phyloP scores from a whole-genome alignment of 2,329 filamentous ascomycete genomes.

The Claviceps cyperi region DNA sequence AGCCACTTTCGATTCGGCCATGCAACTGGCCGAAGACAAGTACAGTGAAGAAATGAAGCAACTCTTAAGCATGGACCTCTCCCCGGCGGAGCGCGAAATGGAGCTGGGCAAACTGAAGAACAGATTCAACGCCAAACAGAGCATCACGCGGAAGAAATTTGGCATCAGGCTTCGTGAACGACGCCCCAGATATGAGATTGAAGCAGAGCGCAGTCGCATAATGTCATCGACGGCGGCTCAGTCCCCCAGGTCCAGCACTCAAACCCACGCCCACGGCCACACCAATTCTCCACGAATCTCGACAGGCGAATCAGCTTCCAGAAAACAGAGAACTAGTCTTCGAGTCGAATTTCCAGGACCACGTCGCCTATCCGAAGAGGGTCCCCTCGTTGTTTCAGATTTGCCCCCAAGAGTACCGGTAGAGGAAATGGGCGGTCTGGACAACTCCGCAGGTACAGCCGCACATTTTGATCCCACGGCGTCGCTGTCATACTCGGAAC shows the following conservation, averaged over 20 bases:
- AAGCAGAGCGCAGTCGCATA: constrained; percentile 27
- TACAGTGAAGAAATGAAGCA: constrained; percentile 29
- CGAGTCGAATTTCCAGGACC: constrained; percentile 1
- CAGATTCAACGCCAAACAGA: constrained; percentile 40
- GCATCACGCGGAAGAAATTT: constrained; percentile 41
- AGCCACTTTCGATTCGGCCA: constrained; percentile 14
- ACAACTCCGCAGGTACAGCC: constrained; percentile 21
- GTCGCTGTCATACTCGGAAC: constrained; percentile 5
- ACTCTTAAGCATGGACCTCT: constrained; percentile 20
- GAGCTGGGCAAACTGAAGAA: constrained; percentile 32
- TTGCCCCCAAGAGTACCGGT: constrained; percentile 14
- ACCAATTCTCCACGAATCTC: background rate
- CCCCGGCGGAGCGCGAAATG: constrained; percentile 18
- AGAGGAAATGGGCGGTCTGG: constrained; percentile 21
- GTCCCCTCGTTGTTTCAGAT: background rate
- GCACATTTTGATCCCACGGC: constrained; percentile 23
- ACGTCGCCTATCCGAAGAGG: background rate
- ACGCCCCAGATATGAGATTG: constrained; percentile 31
- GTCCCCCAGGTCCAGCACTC: background rate
- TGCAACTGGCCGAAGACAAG: constrained; percentile 17
- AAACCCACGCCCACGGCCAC: background rate
- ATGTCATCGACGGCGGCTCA: constrained; percentile 2
- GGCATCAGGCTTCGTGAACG: constrained; percentile 39
- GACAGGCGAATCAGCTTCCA: constrained; percentile 6
- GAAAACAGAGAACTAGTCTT: constrained; percentile 12